Evolutionary conservation across 2,329 filamentous ascomycete genomes (phyloP), one percentile per base, ranked within the genome.

Genomic region (Escovopsis sp.): DNA sequence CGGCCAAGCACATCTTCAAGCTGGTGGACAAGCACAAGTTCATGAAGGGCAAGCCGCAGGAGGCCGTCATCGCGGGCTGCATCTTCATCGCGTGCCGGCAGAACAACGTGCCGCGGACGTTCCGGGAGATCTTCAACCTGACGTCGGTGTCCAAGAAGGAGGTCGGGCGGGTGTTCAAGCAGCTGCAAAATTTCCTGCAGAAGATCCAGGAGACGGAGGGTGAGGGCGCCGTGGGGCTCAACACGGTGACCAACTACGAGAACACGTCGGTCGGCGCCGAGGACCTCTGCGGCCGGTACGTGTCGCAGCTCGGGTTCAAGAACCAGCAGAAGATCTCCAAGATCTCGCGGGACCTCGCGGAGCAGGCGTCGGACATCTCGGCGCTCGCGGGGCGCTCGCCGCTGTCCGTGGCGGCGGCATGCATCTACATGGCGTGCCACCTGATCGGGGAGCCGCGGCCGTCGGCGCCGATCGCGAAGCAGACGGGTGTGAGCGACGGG

Each of bases 51-150:
- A 98, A 98, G 61, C 80, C 83, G 1, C 81, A 87, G 52, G 88
- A 96, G 48, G 83, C 84, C 37, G 80, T 98, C 46, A 88, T 96
- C 45, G 90, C 90, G 5, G 86, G 87, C 6, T 94, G 87, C 60
- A 90, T 98, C 58, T 96, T 98, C 65, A 88, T 98, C 48, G 86
- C 90, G 28, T 96, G 88, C 56, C 85, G 90, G 31, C 85, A 94
- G 58, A 81, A 84, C 52, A 74, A 77, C 41, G 79, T 87, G 21
- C 79, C 83, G 4, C 81, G 90, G 45, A 93, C 86, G 4, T 98
- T 98, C 62, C 76, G 82, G 33, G 92, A 98, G 57, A 90, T 98
- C 49, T 92, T 83, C 61, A 79, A 85, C 41, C 68, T 96, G 55
- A 98, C 90, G 8, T 84, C 83, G 46, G 88, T 98, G 19, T 79